phyloP scores from a whole-genome alignment of 257 asterid genomes.

The Solanum etuberosum region DNA sequence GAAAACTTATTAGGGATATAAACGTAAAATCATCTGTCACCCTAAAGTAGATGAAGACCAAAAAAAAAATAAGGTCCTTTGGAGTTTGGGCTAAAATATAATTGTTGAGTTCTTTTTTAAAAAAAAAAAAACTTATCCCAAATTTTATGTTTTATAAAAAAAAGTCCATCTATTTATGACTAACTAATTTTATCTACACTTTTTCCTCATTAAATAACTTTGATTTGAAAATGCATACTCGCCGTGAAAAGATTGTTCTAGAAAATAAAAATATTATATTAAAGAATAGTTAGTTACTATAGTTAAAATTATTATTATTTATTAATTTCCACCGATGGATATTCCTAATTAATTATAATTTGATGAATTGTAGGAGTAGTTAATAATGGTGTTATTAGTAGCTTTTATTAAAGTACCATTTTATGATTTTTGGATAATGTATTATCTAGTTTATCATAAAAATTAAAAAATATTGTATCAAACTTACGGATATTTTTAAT shows the following conservation, averaged over 20 bases:
- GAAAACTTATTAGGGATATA: neutral
- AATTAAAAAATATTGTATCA: fast-evolving
- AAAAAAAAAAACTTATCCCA: neutral
- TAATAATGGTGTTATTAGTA: neutral
- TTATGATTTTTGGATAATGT: neutral
- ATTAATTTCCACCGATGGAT: no score
- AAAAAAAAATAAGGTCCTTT: no score
- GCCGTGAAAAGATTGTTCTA: neutral
- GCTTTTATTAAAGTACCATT: neutral
- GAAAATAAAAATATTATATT: no score
- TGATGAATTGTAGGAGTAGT: no score
- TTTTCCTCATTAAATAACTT: neutral
- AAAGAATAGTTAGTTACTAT: no score
- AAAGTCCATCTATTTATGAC: no score
- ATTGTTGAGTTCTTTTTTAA: neutral
- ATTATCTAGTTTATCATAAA: neutral
- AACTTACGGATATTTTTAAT: no score
- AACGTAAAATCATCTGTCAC: neutral
- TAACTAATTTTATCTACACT: neutral
- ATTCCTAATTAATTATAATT: no score
- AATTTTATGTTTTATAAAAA: no score
- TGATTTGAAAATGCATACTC: no score
- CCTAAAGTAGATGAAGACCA: neutral
- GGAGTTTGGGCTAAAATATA: neutral
- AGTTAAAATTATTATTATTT: no score